These are phyloP conservation scores for Phytophthora lateralis DNA, from an alignment of 352 stramenopile genomes.

Conservation along the genomic window DNA sequence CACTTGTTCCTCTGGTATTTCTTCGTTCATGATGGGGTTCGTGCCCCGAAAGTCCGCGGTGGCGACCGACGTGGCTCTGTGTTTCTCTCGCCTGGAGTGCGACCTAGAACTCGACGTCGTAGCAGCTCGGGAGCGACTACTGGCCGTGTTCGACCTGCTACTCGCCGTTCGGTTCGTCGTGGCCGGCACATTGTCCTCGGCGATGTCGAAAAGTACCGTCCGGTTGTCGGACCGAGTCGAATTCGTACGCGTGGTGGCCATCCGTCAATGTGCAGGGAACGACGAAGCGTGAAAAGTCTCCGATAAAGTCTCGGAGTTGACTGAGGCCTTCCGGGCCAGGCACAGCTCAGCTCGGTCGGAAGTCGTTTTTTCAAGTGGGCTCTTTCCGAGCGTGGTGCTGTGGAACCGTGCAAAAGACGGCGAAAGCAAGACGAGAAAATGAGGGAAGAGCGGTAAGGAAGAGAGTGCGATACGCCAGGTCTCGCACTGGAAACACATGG, in stretches of 20 bases:
- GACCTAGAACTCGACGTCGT: conserved; percentile 13
- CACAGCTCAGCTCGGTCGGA: conserved; percentile 12
- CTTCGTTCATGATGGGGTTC: conserved; percentile 19
- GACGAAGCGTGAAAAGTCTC: conserved; percentile 7
- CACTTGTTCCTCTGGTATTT: conserved; percentile 2
- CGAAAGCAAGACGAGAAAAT: conserved; percentile 27
- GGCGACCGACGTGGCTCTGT: conserved; percentile 6
- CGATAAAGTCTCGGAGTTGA: conserved; percentile 10
- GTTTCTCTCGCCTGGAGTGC: conserved; percentile 13
- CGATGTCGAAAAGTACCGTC: conserved; percentile 54
- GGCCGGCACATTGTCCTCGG: conserved; percentile 38
- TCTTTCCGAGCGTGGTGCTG: conserved; percentile 11
- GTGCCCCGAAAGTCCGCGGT: conserved; percentile 28
- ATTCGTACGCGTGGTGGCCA: conserved; percentile 32
- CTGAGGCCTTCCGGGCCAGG: conserved; percentile 1
- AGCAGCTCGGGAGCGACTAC: conserved; percentile 17
- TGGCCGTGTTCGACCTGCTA: conserved; percentile 25
- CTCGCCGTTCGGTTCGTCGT: conserved; percentile 24
- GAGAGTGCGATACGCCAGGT: conserved; percentile 17
- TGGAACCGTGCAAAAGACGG: conserved; percentile 16
- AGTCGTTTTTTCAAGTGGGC: conserved; percentile 20
- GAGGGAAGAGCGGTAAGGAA: conserved; percentile 30
- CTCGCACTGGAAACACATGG: conserved; percentile 29
- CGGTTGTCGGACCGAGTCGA: conserved; percentile 31
- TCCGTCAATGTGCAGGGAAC: conserved; percentile 3